Percentiles rank a stretch among this genome's conserved stretches.
Conservation (phyloP, 768 basidiomycete species). For the Calvatia gigantea region DNA sequence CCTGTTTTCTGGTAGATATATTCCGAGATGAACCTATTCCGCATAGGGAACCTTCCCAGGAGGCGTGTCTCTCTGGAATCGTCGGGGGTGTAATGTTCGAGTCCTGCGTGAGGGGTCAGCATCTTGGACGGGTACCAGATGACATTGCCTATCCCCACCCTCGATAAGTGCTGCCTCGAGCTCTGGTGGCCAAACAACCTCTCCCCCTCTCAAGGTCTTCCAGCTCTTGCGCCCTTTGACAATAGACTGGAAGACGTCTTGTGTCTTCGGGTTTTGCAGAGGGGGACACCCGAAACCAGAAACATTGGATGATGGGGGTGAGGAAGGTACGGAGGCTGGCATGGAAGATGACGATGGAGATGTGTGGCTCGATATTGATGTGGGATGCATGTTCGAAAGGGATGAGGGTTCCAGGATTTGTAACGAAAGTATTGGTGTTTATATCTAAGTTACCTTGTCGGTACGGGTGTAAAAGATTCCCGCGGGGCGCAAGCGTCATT, state of each 20-base stretch:
- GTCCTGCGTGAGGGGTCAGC: slow-evolving; percentile 38
- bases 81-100: slow-evolving; percentile 66
- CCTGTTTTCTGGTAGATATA: slow-evolving; percentile 70
- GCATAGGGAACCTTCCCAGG: slow-evolving; percentile 72
- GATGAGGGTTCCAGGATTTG: not conserved
- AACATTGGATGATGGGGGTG: not conserved
- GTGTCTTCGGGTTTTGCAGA: slow-evolving; percentile 34
- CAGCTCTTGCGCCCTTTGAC: slow-evolving; percentile 70
- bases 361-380: not conserved
- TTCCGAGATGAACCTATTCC: slow-evolving; percentile 79
- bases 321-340: not conserved
- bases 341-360: not conserved
- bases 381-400: slow-evolving; percentile 3
- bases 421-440: not conserved
- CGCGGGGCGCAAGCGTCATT: slow-evolving; percentile 7
- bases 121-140: slow-evolving; percentile 6
- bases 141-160: slow-evolving; percentile 32
- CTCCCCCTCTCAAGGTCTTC: slow-evolving; percentile 70
- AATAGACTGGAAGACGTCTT: slow-evolving; percentile 64
- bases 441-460: not conserved
- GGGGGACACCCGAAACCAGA: not conserved
- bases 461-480: not conserved
- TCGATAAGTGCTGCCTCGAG: slow-evolving; percentile 76
- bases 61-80: slow-evolving; percentile 71
- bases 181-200: slow-evolving; percentile 78